phyloP scores from a whole-genome alignment of 23 red algal genomes.

The Chondrus crispus region DNA sequence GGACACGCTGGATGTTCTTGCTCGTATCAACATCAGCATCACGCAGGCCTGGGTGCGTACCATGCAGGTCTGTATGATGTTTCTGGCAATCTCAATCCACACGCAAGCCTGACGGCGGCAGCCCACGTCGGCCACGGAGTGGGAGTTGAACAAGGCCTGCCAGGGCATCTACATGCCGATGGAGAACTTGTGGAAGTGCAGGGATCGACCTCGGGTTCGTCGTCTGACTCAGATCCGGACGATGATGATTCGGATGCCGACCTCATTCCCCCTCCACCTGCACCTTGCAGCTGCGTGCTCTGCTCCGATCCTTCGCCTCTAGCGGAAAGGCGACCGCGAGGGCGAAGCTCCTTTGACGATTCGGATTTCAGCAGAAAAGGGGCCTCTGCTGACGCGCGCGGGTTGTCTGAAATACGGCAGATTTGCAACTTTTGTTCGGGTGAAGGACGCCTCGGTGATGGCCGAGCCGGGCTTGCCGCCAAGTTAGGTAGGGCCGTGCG shows the following conservation, averaged over 20 bases:
- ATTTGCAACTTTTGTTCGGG: conserved; percentile 71
- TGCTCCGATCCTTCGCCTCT: conserved; percentile 62
- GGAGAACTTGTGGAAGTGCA: conserved; percentile 18
- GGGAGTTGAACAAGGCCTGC: conserved; percentile 9
- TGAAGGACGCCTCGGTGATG: conserved; percentile 58
- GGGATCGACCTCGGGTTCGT: conserved; percentile 58
- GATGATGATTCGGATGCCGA: conserved; percentile 81
- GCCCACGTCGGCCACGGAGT: neutral
- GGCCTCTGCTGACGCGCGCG: neutral
- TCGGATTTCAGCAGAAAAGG: neutral
- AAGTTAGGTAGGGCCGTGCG: conserved; percentile 78
- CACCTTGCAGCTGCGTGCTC: conserved; percentile 50
- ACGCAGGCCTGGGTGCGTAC: neutral
- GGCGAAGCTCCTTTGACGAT: conserved; percentile 7
- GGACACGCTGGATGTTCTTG: conserved; percentile 35
- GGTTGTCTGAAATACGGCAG: neutral
- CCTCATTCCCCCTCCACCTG: conserved; percentile 52
- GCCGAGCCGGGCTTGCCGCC: conserved; percentile 60
- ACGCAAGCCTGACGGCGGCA: neutral
- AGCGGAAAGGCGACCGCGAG: conserved; percentile 30
- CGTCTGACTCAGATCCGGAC: conserved; percentile 69
- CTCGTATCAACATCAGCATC: neutral
- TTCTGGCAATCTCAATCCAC: neutral
- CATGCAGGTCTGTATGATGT: conserved; percentile 28
- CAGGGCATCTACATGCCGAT: neutral